Base-by-base conservation (phyloP, 2,329 filamentous ascomycete genomes). In the Pseudogymnoascus sp. region DNA sequence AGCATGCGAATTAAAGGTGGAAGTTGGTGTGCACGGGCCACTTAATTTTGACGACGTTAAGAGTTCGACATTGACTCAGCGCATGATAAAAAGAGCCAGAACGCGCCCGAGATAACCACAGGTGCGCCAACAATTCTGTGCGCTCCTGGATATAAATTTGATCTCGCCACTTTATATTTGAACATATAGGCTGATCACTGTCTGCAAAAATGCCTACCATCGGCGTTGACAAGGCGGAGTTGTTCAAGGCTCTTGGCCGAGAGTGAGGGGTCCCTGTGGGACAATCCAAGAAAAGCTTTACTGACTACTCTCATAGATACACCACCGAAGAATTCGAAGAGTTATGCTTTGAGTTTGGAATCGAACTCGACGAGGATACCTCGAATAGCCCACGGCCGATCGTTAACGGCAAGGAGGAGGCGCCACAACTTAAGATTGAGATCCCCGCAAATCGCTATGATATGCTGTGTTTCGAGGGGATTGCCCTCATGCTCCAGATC, bases 391-490 rank as follows among this genome's bases (percentile, higher is more conserved):
- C 91, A 68, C 82, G 90, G 56, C 89, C 90, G 33, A 79, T 89
- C 64, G 83, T 90, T 71, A 83, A 91, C 78, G 89, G 89, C 74
- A 85, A 88, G 70, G 89, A 96, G 77, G 91, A 96, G 78, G 86
- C 91, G 61, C 89, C 95, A 63, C 91, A 98, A 78, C 85, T 98
- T 72, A 97, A 97, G 83, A 98, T 99, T 74, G 93, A 98, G 77
- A 96, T 98, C 72, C 92, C 93, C 66, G 93, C 95, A 72, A 98
- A 98, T 78, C 87, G 91, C 79, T 93, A 87, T 78, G 87, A 98
- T 73, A 92, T 98, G 88, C 86, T 99, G 63, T 98, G 93, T 78
- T 96, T 96, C 78, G 95, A 98, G 80, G 93, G 93, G 66, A 96
- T 98, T 74, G 89, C 91, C 69, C 84, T 96, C 75, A 96, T 96